A percentile compares a stretch with the other conserved stretches of the same genome.
phyloP scores from a whole-genome alignment of 768 basidiomycete species.

The Mycena vulgaris region DNA sequence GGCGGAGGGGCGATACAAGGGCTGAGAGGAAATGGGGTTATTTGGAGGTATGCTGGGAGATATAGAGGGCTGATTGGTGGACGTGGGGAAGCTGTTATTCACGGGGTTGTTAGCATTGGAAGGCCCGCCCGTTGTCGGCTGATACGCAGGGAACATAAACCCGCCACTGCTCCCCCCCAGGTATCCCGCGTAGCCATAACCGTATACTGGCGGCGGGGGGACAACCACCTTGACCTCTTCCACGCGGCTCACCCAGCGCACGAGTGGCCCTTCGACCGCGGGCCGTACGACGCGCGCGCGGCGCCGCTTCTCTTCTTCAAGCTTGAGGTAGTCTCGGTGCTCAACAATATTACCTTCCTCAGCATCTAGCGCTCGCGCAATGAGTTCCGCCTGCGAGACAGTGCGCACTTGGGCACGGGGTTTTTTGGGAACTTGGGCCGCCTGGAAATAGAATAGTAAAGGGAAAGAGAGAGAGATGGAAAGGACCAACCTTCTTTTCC shows the following conservation, averaged over 20 bases:
- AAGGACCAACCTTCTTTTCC: constrained; percentile 67
- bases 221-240: constrained; percentile 70
- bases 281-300: constrained; percentile 75
- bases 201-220: constrained; percentile 46
- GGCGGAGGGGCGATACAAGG: constrained; percentile 4
- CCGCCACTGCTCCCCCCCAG: constrained; percentile 34
- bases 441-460: constrained; percentile 52
- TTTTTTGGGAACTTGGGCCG: constrained; percentile 73
- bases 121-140: not conserved
- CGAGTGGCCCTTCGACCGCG: constrained; percentile 73
- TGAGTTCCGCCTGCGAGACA: constrained; percentile 87
- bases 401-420: constrained; percentile 64
- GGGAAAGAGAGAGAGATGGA: not conserved
- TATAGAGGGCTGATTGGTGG: not conserved
- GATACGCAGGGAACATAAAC: constrained; percentile 37
- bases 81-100: not conserved
- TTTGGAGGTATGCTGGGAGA: not conserved
- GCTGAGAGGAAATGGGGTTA: not conserved
- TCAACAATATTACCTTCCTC: constrained; percentile 89
- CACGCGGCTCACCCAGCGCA: constrained; percentile 79
- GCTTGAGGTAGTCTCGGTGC: constrained; percentile 82
- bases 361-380: constrained; percentile 86
- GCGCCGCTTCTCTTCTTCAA: constrained; percentile 88
- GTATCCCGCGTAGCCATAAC: constrained; percentile 17
- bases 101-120: not conserved